These are phyloP conservation scores for Phalaenopsis aphrodite DNA, from an alignment of 106 monocot genomes.

Conservation along the genomic window DNA sequence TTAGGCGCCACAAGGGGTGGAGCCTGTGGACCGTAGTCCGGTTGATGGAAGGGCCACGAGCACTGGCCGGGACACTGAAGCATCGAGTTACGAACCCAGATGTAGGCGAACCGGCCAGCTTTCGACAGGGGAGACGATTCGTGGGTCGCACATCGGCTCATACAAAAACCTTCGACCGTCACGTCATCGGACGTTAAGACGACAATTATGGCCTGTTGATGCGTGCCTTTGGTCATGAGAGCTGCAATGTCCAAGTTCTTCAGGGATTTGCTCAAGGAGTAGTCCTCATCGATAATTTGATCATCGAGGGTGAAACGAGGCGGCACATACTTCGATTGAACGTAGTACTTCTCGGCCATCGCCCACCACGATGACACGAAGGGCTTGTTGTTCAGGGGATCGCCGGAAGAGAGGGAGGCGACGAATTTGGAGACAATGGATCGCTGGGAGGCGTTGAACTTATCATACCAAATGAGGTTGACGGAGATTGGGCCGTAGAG, in stretches of 20 bases:
- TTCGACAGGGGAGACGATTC: background rate
- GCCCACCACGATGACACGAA: constrained; percentile 49
- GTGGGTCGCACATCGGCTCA: constrained; percentile 44
- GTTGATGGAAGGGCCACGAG: too few relatives aligned
- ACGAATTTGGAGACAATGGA: constrained; percentile 51
- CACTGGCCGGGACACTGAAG: constrained; percentile 39
- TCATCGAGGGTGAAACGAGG: constrained; percentile 29
- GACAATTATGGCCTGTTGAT: constrained; percentile 15
- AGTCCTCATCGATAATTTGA: constrained; percentile 32
- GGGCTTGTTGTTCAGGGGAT: constrained; percentile 2
- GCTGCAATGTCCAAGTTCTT: constrained; percentile 14
- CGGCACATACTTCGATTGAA: constrained; percentile 9
- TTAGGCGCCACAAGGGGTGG: constrained; percentile 40
- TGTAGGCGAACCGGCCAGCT: constrained; percentile 18
- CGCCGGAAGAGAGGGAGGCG: constrained; percentile 27
- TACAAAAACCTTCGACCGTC: constrained; percentile 51
- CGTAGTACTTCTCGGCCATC: constrained; percentile 36
- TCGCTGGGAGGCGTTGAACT: constrained; percentile 44
- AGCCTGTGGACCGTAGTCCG: background rate
- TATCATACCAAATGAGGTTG: constrained; percentile 62
- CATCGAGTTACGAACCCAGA: constrained; percentile 41
- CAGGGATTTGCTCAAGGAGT: constrained; percentile 31
- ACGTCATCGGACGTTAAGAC: constrained; percentile 45
- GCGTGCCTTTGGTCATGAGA: constrained; percentile 18
- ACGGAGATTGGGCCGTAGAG: constrained; percentile 50